Conservation (phyloP, 352 stramenopile species). For the Pythium dissotocum region DNA sequence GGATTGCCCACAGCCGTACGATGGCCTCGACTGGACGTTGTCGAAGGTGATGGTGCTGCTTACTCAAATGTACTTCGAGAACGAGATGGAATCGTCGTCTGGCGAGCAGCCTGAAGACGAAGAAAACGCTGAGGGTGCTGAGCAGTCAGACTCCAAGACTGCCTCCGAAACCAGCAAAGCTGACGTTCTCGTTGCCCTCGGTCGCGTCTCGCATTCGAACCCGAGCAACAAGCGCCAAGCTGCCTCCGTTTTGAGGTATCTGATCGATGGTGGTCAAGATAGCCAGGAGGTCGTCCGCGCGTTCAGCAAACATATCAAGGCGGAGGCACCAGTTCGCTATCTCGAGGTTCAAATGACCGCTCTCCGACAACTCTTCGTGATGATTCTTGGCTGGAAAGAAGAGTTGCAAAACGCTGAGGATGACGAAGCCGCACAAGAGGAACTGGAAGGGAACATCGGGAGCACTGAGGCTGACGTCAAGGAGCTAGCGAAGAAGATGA, state of each 20-base stretch:
- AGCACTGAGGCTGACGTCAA: conserved; percentile 54
- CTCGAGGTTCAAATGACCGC: conserved; percentile 89
- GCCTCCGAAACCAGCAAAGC: conserved; percentile 46
- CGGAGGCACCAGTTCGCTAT: conserved; percentile 73
- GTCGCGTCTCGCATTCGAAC: conserved; percentile 75
- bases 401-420: conserved; percentile 41
- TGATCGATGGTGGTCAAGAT: conserved; percentile 52
- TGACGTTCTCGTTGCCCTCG: conserved; percentile 70
- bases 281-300: conserved; percentile 74
- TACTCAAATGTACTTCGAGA: conserved; percentile 85
- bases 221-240: conserved; percentile 82
- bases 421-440: conserved; percentile 43
- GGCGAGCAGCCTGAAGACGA: conserved; percentile 56
- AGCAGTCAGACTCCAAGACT: conserved; percentile 27
- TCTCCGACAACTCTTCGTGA: conserved; percentile 67
- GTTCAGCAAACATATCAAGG: conserved; percentile 80
- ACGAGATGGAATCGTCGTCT: conserved; percentile 47
- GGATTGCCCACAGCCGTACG: conserved; percentile 51
- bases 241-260: conserved; percentile 64
- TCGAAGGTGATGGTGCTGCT: conserved; percentile 69
- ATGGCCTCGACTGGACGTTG: conserved; percentile 65
- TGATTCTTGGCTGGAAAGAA: conserved; percentile 65
- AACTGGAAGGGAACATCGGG: conserved; percentile 57
- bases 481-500: conserved; percentile 79
- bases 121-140: conserved; percentile 25